Conservation (phyloP, 768 basidiomycete genomes). For the Chalciporus piperatus region DNA sequence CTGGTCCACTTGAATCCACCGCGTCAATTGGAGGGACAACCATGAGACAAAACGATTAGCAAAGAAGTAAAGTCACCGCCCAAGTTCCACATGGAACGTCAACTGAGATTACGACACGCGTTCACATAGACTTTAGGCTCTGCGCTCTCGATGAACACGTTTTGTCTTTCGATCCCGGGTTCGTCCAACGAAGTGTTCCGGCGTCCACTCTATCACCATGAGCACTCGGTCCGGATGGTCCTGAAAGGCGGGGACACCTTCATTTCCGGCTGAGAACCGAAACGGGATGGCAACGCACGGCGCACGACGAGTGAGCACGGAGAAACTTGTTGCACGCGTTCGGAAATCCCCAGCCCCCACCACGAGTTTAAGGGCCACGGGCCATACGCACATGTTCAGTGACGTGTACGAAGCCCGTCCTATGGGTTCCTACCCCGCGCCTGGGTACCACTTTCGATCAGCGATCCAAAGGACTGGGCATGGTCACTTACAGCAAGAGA, state of each 20-base stretch:
- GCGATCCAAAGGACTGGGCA: no score
- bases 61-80: neutral
- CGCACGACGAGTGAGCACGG: neutral
- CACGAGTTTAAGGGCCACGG: neutral
- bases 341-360: neutral
- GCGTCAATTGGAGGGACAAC: no score
- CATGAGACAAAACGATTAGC: no score
- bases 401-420: no score
- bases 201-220: neutral
- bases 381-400: no score
- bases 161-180: neutral
- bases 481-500: neutral
- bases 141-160: neutral
- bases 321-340: neutral
- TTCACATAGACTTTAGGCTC: neutral
- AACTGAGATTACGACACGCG: neutral
- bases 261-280: neutral
- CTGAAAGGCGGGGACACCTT: neutral
- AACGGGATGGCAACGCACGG: neutral
- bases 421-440: no score
- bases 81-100: slow-evolving; percentile 1
- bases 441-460: no score
- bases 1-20: no score
- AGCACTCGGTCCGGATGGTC: neutral
- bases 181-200: neutral